Evolutionary conservation across 768 basidiomycete species (phyloP), one percentile per base, ranked within the genome.

Genomic region (Kwoniella bestiolae): DNA sequence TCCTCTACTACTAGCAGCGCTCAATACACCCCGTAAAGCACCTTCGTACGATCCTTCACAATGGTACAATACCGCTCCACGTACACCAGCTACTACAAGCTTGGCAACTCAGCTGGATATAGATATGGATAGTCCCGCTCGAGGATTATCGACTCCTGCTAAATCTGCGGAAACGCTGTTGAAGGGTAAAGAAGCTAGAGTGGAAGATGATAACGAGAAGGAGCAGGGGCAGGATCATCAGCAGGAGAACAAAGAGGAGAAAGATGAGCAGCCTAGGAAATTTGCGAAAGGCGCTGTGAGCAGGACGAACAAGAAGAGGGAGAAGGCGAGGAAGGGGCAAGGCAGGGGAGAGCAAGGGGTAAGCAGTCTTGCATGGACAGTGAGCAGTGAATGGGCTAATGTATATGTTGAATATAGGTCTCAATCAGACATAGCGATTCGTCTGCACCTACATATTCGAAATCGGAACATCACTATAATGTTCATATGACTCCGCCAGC

Each of bases 401-500:
- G 49, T 29, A 50, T 25, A 50, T 23, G 28, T 50, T 21, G 49
- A 50, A 14, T 12, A 1, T 46, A 32, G 44, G 50, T 55, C n/a
- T 29, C 63, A 5, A 29, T 65, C 28, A 26, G 63, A 32, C 63
- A 65, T 59, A 65, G 63, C 56, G 53, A 63, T 35, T 63, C 62
- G 14, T 46, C 53, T 6, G 35, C 63, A 12, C 56, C 56, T 8
- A 35, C 41, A 16, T 57, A 34, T 29, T 66, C 57, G 34, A 65
- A 63, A 29, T 53, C 68, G 3, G 71, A 68, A 63, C 76, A 75
- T 59, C 73, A 74, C 52, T 78, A 77, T 56, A 78, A 73, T 46
- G 60, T 78, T 23, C 75, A 80, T 38, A 60, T 75, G 58, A 69
- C 71, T 9, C 59, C 75, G n/a, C 70, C 72, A 5, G 65, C 67